A percentile compares a stretch with the other conserved stretches of the same genome.
Evolutionary conservation across 176 grass and related monocot species (phyloP).

Genomic region (Tillandsia leiboldiana): DNA sequence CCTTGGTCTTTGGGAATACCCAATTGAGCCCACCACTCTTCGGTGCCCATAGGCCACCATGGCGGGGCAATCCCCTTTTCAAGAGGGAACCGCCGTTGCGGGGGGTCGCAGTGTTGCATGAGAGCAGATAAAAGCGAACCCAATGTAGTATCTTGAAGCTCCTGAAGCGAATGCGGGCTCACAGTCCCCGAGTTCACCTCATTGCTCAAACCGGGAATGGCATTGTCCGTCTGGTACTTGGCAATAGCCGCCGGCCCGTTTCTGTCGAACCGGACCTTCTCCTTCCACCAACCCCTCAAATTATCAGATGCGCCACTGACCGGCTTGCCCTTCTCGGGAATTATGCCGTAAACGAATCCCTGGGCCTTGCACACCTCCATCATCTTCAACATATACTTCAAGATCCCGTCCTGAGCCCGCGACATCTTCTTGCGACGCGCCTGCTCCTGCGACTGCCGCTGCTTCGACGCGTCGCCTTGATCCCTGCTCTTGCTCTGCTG

Average conservation of each 20-base stretch:
- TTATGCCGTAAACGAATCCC: constrained; percentile 93
- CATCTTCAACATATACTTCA: constrained; percentile 98
- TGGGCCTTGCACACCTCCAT: constrained; percentile 94
- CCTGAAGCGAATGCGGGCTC: constrained; percentile 47
- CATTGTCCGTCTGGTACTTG: constrained; percentile 38
- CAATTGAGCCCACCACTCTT: constrained; percentile 58
- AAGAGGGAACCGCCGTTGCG: constrained; percentile 72
- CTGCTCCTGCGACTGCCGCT: constrained; percentile 52
- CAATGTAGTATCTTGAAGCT: constrained; percentile 88
- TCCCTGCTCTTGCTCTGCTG: constrained; percentile 21
- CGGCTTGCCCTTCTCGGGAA: constrained; percentile 83
- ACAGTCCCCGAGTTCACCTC: neutral
- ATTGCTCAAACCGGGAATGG: neutral
- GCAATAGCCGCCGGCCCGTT: constrained; percentile 70
- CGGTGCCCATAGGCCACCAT: constrained; percentile 62
- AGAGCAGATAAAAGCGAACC: constrained; percentile 74
- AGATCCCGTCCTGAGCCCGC: constrained; percentile 80
- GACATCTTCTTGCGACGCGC: constrained; percentile 96
- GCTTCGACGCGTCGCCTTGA: constrained; percentile 8
- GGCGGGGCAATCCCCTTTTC: constrained; percentile 68
- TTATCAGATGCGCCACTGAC: constrained; percentile 88
- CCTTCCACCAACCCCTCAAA: constrained; percentile 89
- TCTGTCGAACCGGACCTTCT: constrained; percentile 84
- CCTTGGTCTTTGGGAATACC: constrained; percentile 41
- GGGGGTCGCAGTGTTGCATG: constrained; percentile 90